Base-by-base conservation (phyloP, 768 basidiomycete species). In the Termitomyces sp. region DNA sequence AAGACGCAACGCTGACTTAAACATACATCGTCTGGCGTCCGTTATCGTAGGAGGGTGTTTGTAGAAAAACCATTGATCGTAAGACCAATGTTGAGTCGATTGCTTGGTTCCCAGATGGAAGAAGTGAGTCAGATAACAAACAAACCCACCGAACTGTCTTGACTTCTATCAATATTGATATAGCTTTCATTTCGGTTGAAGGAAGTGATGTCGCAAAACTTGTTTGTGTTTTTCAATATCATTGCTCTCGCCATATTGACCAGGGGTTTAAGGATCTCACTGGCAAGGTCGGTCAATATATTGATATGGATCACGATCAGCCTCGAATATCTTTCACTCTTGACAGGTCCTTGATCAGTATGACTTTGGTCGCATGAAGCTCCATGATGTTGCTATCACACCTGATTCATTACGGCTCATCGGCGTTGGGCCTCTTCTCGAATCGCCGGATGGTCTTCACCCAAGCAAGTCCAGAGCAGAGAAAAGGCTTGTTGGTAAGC, bases 171-270 rank as follows among this genome's bases (percentile, higher is more conserved):
- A 23, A 38, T 54, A n/a, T n/a, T n/a, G 22, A 35, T 58, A 25
- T 53, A 87, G 87, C 80, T 7, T 88, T 91, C 74, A 67, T 89
- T 53, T 86, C 85, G 12, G 84, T 89, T 15, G 88, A 90, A 66
- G 82, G 79, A 18, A 81, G 76, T 52, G 72, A 74, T 58, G 84
- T 88, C 11, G 73, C 74, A 3, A 85, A 84, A 68, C 60, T 89
- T 61, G 86, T 85, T 64, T 60, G 77, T 63, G 35, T 38, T 11
- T 29, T 15, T 48, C 50, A 31, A 13, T 33, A 16, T 23, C 20
- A 50, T 58, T 25, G 5, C 25, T 35, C 59, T 55, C 40, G 52
- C 51, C 25, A 40, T 60, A 35, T 54, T 53, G 9, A 57, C 42
- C 29, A 10, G 16, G 18, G 12, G 43, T 25, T 41, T 45, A 53